These are phyloP conservation scores for Clitocybe nebularis DNA, from an alignment of 1,284 basidiomycete genomes.

Conservation along the genomic window DNA sequence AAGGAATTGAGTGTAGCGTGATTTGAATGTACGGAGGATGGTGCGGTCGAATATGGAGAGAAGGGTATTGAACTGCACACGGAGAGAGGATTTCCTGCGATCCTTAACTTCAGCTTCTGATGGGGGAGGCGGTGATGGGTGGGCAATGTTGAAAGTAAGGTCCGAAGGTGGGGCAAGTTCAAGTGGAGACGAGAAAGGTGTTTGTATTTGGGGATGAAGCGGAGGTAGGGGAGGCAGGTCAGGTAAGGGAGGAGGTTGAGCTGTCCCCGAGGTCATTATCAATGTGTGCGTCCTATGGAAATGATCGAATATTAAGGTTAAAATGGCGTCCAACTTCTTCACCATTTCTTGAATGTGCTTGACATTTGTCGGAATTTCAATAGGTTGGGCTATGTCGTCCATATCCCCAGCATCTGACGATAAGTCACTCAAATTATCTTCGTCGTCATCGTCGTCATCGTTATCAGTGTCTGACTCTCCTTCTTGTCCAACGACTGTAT, in stretches of 20 bases:
- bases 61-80: constrained; percentile 79
- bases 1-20: constrained; percentile 96
- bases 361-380: constrained; percentile 50
- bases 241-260: constrained; percentile 25
- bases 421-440: constrained; percentile 56
- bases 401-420: constrained; percentile 67
- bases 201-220: constrained; percentile 14
- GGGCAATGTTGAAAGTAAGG: constrained; percentile 18
- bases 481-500: constrained; percentile 74
- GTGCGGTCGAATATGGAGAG: constrained; percentile 91
- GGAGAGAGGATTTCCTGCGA: constrained; percentile 34
- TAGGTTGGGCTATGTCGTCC: constrained; percentile 40
- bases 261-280: constrained; percentile 21
- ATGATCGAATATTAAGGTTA: constrained; percentile 83
- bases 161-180: constrained; percentile 11
- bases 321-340: constrained; percentile 86
- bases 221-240: constrained; percentile 35
- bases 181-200: constrained; percentile 10
- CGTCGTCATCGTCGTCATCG: constrained; percentile 46
- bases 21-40: constrained; percentile 94
- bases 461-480: constrained; percentile 54
- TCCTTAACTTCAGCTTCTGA: constrained; percentile 20
- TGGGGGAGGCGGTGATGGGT: constrained; percentile 22
- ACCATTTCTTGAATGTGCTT: constrained; percentile 82
- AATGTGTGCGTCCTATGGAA: constrained; percentile 50